Percentiles rank a stretch among this genome's conserved stretches.
phyloP scores from a whole-genome alignment of 148 eudicot species.

The Euryodendron excelsum region DNA sequence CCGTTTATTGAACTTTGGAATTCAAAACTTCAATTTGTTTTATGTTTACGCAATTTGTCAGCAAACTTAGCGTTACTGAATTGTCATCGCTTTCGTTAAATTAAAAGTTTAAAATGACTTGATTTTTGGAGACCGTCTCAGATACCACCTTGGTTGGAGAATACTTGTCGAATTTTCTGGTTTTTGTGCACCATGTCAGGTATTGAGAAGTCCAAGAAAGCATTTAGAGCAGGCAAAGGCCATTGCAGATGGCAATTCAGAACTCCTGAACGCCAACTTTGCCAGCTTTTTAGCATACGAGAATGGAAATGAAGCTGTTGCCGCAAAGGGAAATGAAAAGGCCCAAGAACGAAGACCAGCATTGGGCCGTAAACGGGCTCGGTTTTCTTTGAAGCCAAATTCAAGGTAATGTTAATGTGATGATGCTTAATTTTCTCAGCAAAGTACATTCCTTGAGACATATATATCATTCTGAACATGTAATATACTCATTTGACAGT shows the following conservation, averaged over 20 bases:
- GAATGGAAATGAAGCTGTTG: slow-evolving; percentile 18
- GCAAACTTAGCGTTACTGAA: neutral
- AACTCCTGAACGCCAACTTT: slow-evolving; percentile 12
- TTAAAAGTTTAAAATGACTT: neutral
- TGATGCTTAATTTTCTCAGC: neutral
- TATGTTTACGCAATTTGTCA: neutral
- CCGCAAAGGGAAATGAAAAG: slow-evolving; percentile 15
- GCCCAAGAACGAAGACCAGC: slow-evolving; percentile 44
- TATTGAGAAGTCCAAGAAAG: slow-evolving; percentile 33
- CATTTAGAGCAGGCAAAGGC: slow-evolving; percentile 37
- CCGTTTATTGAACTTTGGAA: neutral
- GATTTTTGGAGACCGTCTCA: neutral
- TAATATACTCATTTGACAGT: slow-evolving; percentile 22
- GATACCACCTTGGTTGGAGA: neutral
- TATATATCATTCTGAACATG: neutral
- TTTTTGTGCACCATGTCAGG: slow-evolving; percentile 28
- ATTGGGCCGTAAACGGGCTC: slow-evolving; percentile 47
- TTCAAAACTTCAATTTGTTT: neutral
- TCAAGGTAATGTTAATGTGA: slow-evolving; percentile 30
- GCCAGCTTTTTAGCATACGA: slow-evolving; percentile 13
- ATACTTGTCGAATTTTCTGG: neutral
- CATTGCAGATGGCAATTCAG: slow-evolving; percentile 26
- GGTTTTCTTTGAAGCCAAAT: slow-evolving; percentile 39
- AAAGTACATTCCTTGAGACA: neutral
- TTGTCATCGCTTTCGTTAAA: neutral